phyloP scores from a whole-genome alignment of 352 stramenopile species.

The Globisporangium emineosum region DNA sequence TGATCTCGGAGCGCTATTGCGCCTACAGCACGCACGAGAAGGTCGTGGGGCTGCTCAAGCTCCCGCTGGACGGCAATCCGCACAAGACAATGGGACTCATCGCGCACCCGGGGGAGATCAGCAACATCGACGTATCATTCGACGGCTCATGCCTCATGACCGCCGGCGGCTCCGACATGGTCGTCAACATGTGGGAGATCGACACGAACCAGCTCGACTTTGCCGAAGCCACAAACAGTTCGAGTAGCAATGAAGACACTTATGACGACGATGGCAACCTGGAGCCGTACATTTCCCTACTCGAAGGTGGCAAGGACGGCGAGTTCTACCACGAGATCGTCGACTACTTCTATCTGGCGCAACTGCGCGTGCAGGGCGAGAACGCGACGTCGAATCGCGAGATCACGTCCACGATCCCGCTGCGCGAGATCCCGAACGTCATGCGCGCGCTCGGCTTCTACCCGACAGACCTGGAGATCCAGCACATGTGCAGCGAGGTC shows the following conservation, averaged over 20 bases:
- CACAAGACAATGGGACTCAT: constrained; percentile 92
- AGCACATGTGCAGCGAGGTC: constrained; percentile 87
- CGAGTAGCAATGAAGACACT: neutral
- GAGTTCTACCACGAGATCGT: constrained; percentile 90
- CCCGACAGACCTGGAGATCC: constrained; percentile 88
- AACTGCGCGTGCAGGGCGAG: constrained; percentile 90
- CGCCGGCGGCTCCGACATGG: constrained; percentile 84
- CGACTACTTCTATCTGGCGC: constrained; percentile 94
- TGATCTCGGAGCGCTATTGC: constrained; percentile 55
- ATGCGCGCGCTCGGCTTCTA: constrained; percentile 93
- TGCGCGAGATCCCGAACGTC: constrained; percentile 90
- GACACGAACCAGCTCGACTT: constrained; percentile 72
- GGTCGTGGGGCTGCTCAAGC: constrained; percentile 79
- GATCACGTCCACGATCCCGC: constrained; percentile 68
- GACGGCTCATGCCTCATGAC: constrained; percentile 89
- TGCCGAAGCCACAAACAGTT: constrained; percentile 41
- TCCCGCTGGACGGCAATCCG: constrained; percentile 91
- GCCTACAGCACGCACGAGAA: constrained; percentile 82
- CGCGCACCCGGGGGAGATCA: constrained; percentile 88
- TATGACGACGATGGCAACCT: constrained; percentile 21
- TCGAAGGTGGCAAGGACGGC: constrained; percentile 82
- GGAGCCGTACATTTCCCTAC: constrained; percentile 76
- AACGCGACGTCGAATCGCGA: constrained; percentile 69
- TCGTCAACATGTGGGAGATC: constrained; percentile 92
- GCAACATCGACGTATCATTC: constrained; percentile 74